Evolutionary conservation across 768 basidiomycete species (phyloP).

Genomic region (Lepiota venenata): DNA sequence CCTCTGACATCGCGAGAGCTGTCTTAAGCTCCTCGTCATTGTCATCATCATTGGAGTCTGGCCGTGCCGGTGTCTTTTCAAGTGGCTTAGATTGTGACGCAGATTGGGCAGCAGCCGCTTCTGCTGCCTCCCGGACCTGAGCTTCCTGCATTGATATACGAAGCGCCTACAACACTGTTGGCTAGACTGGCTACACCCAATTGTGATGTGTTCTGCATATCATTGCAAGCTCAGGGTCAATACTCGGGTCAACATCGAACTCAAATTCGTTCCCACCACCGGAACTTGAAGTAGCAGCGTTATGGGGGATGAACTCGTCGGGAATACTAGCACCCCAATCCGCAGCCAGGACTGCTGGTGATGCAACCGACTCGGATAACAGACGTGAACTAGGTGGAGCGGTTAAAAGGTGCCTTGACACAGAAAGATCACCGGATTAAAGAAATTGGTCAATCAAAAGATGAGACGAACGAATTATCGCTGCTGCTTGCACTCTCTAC

Average conservation of each 20-base stretch:
- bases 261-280: constrained; percentile 62
- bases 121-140: constrained; percentile 67
- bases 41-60: constrained; percentile 43
- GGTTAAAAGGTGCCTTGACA: constrained; percentile 70
- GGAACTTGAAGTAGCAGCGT: constrained; percentile 39
- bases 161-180: too few species aligned
- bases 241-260: constrained; percentile 90
- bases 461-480: constrained; percentile 77
- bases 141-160: constrained; percentile 98
- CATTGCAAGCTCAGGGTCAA: constrained; percentile 97
- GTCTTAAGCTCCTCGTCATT: constrained; percentile 73
- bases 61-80: constrained; percentile 25
- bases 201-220: constrained; percentile 41
- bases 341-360: constrained; percentile 78
- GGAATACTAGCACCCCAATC: constrained; percentile 72
- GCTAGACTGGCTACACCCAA: too few species aligned
- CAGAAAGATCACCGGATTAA: not conserved
- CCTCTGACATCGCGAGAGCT: constrained; percentile 74
- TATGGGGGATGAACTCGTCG: constrained; percentile 49
- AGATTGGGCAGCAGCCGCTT: constrained; percentile 30
- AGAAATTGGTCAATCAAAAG: too few species aligned
- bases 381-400: constrained; percentile 77
- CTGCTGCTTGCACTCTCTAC: constrained; percentile 77
- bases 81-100: constrained; percentile 35
- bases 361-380: constrained; percentile 78